Percentiles rank a stretch among this genome's conserved stretches.
phyloP scores from a whole-genome alignment of 768 basidiomycete genomes.

The Lactarius trivialis region DNA sequence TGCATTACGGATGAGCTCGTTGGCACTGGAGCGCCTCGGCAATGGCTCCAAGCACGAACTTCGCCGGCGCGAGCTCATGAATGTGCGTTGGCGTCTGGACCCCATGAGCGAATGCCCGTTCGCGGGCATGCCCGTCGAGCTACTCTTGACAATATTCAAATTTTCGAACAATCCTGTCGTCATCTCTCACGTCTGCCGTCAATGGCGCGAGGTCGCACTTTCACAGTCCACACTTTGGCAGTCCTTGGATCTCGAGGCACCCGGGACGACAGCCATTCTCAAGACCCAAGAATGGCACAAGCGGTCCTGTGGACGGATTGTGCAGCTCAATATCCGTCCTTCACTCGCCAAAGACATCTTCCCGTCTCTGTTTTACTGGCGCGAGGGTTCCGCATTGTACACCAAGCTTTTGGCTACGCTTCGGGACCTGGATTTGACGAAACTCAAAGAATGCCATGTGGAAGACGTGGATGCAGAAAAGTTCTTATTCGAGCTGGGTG shows the following conservation, averaged over 20 bases:
- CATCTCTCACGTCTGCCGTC: constrained; percentile 52
- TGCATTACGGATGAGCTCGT: constrained; percentile 49
- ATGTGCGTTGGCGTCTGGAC: constrained; percentile 4
- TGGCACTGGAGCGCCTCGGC: constrained; percentile 49
- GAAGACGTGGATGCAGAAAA: neutral
- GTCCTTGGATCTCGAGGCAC: constrained; percentile 42
- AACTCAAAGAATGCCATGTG: constrained; percentile 5
- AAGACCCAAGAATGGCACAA: constrained; percentile 56
- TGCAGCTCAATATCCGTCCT: constrained; percentile 7
- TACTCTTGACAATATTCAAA: constrained; percentile 50
- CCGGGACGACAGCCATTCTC: constrained; percentile 37
- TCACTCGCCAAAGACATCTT: constrained; percentile 25
- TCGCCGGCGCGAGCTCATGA: constrained; percentile 30
- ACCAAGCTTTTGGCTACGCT: constrained; percentile 1
- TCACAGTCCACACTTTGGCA: constrained; percentile 55
- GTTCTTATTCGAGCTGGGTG: neutral
- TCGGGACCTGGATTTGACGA: neutral
- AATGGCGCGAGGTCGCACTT: constrained; percentile 54
- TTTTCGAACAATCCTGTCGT: constrained; percentile 38
- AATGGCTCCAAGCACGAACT: constrained; percentile 37
- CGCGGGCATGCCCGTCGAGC: constrained; percentile 54
- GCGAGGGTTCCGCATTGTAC: neutral
- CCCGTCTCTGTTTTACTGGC: neutral
- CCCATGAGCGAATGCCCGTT: neutral
- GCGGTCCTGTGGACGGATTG: constrained; percentile 46